Base-by-base conservation (phyloP, 2,329 filamentous ascomycete species). In the Trematosphaeria pertusa region DNA sequence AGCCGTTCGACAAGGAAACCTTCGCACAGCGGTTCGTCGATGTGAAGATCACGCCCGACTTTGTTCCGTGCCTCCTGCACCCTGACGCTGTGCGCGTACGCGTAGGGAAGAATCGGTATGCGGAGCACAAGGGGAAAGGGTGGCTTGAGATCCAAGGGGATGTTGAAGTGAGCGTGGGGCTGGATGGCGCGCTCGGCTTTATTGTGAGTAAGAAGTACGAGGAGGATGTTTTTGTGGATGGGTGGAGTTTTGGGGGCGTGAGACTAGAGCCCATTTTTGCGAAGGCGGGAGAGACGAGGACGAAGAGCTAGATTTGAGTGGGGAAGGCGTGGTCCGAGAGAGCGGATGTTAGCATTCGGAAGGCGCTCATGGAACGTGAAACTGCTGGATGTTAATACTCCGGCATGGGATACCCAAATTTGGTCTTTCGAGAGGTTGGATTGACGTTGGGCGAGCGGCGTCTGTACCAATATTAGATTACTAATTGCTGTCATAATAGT, bases 171-270 rank as follows among this genome's bases (percentile, higher is more conserved):
- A 61, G 52, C 39, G 70, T 73, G 3, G 70, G 69, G 0, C 39
- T 73, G 2, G 69, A 73, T 46, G 71, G 71, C 1, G 65, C 63
- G 22, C 37, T 73, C 31, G 71, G 70, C 0, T 68, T 73, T 46
- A 54, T 72, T 12, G 52, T 73, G 21, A 73, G 58, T 39, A 70
- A 64, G 53, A 67, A 50, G 42, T 73, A 48, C 22, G 52, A 67
- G 38, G 61, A 71, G 48, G 67, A 58, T 3, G 54, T 59, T 7
- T 48, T 43, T 24, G 54, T 71, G 1, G 67, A 67, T 50, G 71
- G 71, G 0, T 73, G 69, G 69, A 70, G 61, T 41, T 73, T 73
- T 58, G 70, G 70, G 0, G 71, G 71, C 1, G 67, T 73, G 26
- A 58, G 66, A 35, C 30, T 73, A 44, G 61, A 72, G 51, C 70